Conservation (phyloP, 2,329 filamentous ascomycete species). For the Fusarium mexicanum region DNA sequence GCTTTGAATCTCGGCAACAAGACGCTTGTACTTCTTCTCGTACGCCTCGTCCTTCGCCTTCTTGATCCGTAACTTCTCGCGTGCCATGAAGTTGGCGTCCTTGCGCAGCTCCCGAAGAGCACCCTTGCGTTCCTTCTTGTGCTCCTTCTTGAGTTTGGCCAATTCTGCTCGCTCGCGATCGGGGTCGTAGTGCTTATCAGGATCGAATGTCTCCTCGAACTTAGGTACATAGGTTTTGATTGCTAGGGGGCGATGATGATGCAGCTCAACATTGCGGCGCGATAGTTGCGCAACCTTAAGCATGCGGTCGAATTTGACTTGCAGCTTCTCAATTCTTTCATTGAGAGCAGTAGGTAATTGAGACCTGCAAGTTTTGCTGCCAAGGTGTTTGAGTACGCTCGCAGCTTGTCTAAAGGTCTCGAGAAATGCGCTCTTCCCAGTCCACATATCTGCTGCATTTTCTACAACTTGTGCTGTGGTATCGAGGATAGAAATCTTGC, state of each 20-base stretch:
- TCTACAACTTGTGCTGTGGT: constrained; percentile 73
- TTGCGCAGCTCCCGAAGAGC: constrained; percentile 94
- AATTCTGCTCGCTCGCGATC: constrained; percentile 88
- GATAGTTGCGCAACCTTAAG: constrained; percentile 69
- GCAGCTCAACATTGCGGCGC: constrained; percentile 84
- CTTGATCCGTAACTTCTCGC: constrained; percentile 91
- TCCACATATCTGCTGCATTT: constrained; percentile 77
- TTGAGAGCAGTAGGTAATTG: constrained; percentile 59
- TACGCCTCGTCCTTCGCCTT: constrained; percentile 93
- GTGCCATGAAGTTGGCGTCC: constrained; percentile 91
- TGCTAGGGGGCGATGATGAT: constrained; percentile 87
- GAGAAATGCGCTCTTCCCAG: constrained; percentile 74
- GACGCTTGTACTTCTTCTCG: constrained; percentile 92
- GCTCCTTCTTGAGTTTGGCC: constrained; percentile 85
- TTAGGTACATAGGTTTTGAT: constrained; percentile 92
- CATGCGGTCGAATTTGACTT: constrained; percentile 60
- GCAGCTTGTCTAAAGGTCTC: constrained; percentile 79
- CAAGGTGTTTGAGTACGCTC: constrained; percentile 68
- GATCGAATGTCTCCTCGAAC: constrained; percentile 95
- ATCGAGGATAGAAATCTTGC: constrained; percentile 68
- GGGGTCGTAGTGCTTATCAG: constrained; percentile 96
- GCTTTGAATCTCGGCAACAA: constrained; percentile 94
- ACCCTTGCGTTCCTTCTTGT: constrained; percentile 95
- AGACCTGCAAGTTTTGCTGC: constrained; percentile 59
- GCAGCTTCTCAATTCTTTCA: constrained; percentile 54